Percentiles rank a stretch among this genome's conserved stretches.
Evolutionary conservation across 2,329 filamentous ascomycete genomes (phyloP).

Genomic region (Colletotrichum coccodes): DNA sequence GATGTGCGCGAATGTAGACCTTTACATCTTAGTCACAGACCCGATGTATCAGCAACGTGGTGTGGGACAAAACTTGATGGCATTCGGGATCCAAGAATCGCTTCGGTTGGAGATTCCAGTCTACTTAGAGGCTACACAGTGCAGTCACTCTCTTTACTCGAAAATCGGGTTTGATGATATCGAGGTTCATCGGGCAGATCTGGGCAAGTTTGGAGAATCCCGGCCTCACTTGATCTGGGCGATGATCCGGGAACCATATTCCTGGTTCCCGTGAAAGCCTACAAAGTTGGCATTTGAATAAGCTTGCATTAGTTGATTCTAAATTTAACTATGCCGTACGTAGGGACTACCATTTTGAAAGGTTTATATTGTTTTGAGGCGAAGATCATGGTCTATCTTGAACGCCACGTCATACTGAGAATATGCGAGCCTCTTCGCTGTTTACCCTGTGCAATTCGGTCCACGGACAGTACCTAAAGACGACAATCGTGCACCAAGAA

Average conservation of each 20-base stretch:
- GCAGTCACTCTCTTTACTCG: slow-evolving; percentile 44
- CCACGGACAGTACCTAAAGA: too few relatives aligned
- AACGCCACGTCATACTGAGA: not conserved
- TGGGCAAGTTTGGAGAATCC: slow-evolving; percentile 1
- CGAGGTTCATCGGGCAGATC: slow-evolving; percentile 19
- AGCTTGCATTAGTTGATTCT: not conserved
- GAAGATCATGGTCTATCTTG: not conserved
- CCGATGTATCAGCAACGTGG: slow-evolving; percentile 47
- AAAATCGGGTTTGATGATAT: slow-evolving; percentile 46
- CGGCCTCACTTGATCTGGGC: slow-evolving; percentile 4
- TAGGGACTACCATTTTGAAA: too few relatives aligned
- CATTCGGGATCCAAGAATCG: slow-evolving; percentile 46
- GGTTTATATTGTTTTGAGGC: too few relatives aligned
- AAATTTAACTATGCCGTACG: too few relatives aligned
- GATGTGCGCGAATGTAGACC: slow-evolving; percentile 36
- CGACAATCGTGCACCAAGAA: too few relatives aligned
- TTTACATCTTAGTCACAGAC: slow-evolving; percentile 49
- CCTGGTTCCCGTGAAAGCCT: not conserved
- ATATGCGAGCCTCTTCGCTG: not conserved
- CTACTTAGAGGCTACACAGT: slow-evolving; percentile 47
- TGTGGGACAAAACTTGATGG: slow-evolving; percentile 44
- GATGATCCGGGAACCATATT: slow-evolving; percentile 13
- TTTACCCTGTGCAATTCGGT: not conserved
- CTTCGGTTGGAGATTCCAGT: slow-evolving; percentile 45
- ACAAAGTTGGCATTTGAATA: too few relatives aligned